Evolutionary conservation across 805 yeast genomes (phyloP), one percentile per base, ranked within the genome.

Genomic region (Lachancea dasiensis): DNA sequence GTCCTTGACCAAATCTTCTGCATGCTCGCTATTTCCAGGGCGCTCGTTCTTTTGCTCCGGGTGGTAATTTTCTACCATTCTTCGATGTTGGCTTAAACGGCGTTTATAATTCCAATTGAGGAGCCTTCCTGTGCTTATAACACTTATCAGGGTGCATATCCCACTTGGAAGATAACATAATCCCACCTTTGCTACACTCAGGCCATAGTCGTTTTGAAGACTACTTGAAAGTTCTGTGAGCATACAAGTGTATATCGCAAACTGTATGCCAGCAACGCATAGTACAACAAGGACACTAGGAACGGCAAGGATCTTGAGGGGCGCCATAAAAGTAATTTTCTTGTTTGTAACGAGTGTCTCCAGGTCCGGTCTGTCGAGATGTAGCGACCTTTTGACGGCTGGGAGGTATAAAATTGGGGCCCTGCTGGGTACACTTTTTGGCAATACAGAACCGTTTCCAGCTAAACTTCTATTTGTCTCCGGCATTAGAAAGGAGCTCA

Each of bases 121-220:
- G 3, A 75, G 27, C 45, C 67, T 63, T 1, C 95, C 95, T 3
- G 77, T 59, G 0, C 54, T 24, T 0, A 85, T 42, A 0, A 89
- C 73, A 17, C 90, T 86, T 0, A 68, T 26, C 10, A 83, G 56
- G 3, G 85, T 74, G 6, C 81, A 81, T 0, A 73, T 47, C 10
- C 95, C 95, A 15, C 80, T 77, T 3, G 95, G 81, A 28, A 86
- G 64, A 51, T 77, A 86, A 37, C 86, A 75, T n/a, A 77, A 58
- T 3, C 95, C 95, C 27, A 83, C 74, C 31, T 75, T 67, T 30
- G 74, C 60, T 1, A 78, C 71, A 1, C 69, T 46, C 43, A 76
- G 72, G 20, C 67, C 58, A 47, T 85, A 84, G 3, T 62, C 45
- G 5, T 57, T 54, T 22, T 73, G 63, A 20, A 86, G 58, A 9